Percentiles rank a stretch among this genome's conserved stretches.
phyloP scores from a whole-genome alignment of 768 basidiomycete species.

The Boletus rubroflammeus region DNA sequence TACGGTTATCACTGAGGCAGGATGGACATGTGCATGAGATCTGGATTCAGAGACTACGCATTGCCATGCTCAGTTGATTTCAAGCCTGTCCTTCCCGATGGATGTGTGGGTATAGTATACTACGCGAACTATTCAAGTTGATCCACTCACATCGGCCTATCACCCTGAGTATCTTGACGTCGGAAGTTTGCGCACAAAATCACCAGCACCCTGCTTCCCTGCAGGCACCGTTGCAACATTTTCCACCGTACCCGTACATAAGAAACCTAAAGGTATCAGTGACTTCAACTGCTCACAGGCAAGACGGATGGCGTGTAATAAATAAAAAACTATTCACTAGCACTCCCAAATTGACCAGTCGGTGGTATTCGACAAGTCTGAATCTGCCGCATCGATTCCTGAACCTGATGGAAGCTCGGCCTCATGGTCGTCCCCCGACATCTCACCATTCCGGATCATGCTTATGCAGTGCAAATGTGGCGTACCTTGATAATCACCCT shows the following conservation, averaged over 20 bases:
- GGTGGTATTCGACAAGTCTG: background rate
- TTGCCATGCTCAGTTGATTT: no score
- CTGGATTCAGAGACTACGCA: no score
- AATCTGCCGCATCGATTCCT: background rate
- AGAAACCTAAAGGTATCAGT: background rate
- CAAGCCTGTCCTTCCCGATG: no score
- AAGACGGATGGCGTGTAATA: no score
- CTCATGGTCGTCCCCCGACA: background rate
- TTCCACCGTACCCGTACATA: background rate
- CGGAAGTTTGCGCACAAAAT: background rate
- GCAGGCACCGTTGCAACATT: background rate
- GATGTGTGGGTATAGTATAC: background rate
- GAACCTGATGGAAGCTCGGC: background rate
- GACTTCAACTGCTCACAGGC: background rate
- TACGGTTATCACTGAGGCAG: no score
- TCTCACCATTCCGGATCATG: conserved; percentile 8
- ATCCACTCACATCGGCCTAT: background rate
- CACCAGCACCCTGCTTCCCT: background rate
- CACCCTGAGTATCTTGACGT: background rate
- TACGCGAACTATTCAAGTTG: background rate
- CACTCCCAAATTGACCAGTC: background rate
- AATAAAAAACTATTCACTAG: background rate
- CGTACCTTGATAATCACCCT: conserved; percentile 4
- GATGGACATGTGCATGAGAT: no score
- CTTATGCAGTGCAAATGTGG: conserved; percentile 1